A percentile compares a stretch with the other conserved stretches of the same genome.
Conservation (phyloP, 2,329 filamentous ascomycete genomes). For the Nannizziopsis barbatae region DNA sequence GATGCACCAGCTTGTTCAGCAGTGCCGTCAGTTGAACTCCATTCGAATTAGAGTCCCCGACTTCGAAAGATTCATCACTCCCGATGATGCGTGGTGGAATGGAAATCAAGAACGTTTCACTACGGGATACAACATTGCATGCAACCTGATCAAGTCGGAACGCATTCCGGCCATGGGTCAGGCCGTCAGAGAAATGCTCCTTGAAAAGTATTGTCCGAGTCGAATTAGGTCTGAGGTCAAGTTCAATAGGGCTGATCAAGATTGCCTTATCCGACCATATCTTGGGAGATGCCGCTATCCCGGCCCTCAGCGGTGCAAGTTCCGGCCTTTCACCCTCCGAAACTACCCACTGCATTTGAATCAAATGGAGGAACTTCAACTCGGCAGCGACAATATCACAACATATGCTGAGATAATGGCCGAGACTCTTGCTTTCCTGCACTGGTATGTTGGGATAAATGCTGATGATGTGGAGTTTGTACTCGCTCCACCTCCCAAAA, state of each 20-base stretch:
- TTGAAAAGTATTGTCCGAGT: conserved; percentile 27
- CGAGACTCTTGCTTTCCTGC: conserved; percentile 40
- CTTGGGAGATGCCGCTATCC: conserved; percentile 31
- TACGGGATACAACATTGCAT: conserved; percentile 21
- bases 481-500: conserved; percentile 23
- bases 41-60: conserved; percentile 19
- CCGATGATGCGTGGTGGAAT: conserved; percentile 21
- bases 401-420: conserved; percentile 40
- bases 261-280: conserved; percentile 43
- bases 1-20: conserved; percentile 22
- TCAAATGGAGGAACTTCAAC: conserved; percentile 37
- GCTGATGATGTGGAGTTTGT: conserved; percentile 49
- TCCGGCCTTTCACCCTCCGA: conserved; percentile 34
- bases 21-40: conserved; percentile 6
- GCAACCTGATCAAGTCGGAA: conserved; percentile 27
- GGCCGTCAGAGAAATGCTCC: conserved; percentile 21
- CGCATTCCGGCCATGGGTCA: conserved; percentile 27
- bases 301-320: conserved; percentile 19
- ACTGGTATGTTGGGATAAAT: conserved; percentile 41
- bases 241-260: conserved; percentile 27
- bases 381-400: conserved; percentile 20
- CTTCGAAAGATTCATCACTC: conserved; percentile 20
- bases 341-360: conserved; percentile 43
- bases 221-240: conserved; percentile 20
- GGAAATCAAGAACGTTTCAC: conserved; percentile 21